phyloP scores from a whole-genome alignment of 2,329 filamentous ascomycete species.

The Triangularia setosa region DNA sequence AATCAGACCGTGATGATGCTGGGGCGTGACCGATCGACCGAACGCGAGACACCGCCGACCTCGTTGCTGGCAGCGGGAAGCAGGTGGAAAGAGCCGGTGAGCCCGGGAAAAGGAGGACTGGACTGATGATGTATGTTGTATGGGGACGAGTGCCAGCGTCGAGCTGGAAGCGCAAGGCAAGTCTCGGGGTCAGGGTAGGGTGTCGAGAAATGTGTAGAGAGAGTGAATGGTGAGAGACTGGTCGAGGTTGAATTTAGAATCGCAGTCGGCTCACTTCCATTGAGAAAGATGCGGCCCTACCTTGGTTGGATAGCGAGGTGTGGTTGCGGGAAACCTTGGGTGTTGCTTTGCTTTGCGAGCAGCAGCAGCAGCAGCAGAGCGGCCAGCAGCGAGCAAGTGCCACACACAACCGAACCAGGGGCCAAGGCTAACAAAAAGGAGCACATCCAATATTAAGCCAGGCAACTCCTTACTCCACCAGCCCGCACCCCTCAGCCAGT shows the following conservation, averaged over 20 bases:
- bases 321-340: neutral
- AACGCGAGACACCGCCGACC: slow-evolving; percentile 5
- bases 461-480: slow-evolving; percentile 12
- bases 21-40: neutral
- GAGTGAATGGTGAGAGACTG: slow-evolving; percentile 1
- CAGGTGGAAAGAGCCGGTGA: slow-evolving; percentile 14
- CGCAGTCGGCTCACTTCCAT: slow-evolving; percentile 16
- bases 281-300: slow-evolving; percentile 21
- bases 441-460: slow-evolving; percentile 21
- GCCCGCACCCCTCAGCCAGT: slow-evolving; percentile 13
- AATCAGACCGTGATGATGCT: slow-evolving; percentile 3
- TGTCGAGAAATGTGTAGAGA: slow-evolving; percentile 1
- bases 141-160: slow-evolving; percentile 21
- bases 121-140: slow-evolving; percentile 10
- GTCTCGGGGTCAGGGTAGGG: slow-evolving; percentile 3
- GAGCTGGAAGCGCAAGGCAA: slow-evolving; percentile 17
- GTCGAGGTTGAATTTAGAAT: slow-evolving; percentile 13
- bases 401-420: slow-evolving; percentile 11
- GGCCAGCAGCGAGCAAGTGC: slow-evolving; percentile 13
- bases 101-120: slow-evolving; percentile 2
- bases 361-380: neutral
- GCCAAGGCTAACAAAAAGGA: slow-evolving; percentile 24
- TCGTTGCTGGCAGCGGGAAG: neutral
- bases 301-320: neutral
- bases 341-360: slow-evolving; percentile 17